Evolutionary conservation across 1,284 basidiomycete species (phyloP), one percentile per base, ranked within the genome.

Genomic region (Coniferiporia sulphurascens): DNA sequence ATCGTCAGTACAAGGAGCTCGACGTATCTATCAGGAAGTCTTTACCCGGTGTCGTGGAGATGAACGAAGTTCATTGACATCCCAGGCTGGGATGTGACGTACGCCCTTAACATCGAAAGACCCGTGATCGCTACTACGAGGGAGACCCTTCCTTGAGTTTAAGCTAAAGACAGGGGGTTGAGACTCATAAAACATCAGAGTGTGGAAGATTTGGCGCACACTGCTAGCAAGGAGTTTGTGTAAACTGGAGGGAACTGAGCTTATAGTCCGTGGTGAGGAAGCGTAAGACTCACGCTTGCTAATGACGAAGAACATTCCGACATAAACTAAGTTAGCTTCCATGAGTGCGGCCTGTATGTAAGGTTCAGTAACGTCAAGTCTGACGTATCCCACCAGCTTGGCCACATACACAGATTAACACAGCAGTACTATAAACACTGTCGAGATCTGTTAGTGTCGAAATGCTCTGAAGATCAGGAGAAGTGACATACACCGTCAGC

Each of bases 401-500:
- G 32, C n/a, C 1, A 32, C 56, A 52, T 36, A 58, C 56, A 36
- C 56, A 58, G 13, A 58, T 58, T 17, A 58, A 43, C 12, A 58
- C 49, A 22, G 49, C 56, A 22, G 27, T 38, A 32, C 52, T 52
- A 38, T 41, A 58, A 52, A 45, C 41, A 35, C 56, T 58, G 19
- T 19, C 0, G 10, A 32, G 27, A 27, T 27, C 7, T 8, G 9
- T 41, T 17, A 44, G 10, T 27, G 19, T 17, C 10, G 22, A 15
- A 34, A 46, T 27, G 9, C 9, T 10, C 13, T 34, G 6, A 6
- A 48, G 12, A 12, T 3, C 8, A 13, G 3, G 12, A 52, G 27
- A 13, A 27, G 19, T n/a, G 7, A 49, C 56, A 22, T 34, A 58
- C 56, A 58, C 52, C 9, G 36, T 52, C 43, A 58, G 32, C 12